Percentiles rank a stretch among this genome's conserved stretches.
phyloP scores from a whole-genome alignment of 1,284 basidiomycete species.

The Pisolithus thermaeus region DNA sequence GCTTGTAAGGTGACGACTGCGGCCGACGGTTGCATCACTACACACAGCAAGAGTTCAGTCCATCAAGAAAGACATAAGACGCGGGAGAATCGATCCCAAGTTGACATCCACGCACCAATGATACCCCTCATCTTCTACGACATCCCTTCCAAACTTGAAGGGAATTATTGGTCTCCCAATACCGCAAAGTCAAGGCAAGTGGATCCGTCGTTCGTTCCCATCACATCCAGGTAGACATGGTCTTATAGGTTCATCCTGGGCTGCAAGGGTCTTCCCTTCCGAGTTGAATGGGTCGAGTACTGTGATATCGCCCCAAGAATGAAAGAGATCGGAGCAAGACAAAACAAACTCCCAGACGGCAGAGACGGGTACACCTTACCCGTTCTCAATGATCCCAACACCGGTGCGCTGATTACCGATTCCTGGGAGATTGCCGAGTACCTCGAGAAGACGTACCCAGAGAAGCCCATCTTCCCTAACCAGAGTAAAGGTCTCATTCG shows the following conservation, averaged over 20 bases:
- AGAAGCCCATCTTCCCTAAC: slow-evolving; percentile 34
- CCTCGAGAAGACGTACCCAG: slow-evolving; percentile 39
- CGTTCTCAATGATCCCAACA: slow-evolving; percentile 27
- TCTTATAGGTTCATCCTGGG: slow-evolving; percentile 19
- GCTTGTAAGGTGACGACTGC: too few species aligned
- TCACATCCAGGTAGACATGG: not conserved
- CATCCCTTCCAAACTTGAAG: slow-evolving; percentile 21
- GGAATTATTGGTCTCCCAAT: slow-evolving; percentile 19
- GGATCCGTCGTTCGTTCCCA: not conserved
- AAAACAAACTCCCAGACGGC: slow-evolving; percentile 12
- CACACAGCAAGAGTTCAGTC: not conserved
- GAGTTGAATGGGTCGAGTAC: slow-evolving; percentile 26
- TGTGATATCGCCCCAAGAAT: slow-evolving; percentile 23
- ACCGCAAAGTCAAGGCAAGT: slow-evolving; percentile 13
- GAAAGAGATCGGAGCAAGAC: slow-evolving; percentile 24
- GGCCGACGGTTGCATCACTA: too few species aligned
- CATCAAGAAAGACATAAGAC: slow-evolving; percentile 7
- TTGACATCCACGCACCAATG: slow-evolving; percentile 9
- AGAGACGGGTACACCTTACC: slow-evolving; percentile 28
- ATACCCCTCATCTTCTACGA: slow-evolving; percentile 24
- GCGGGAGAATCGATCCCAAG: too few species aligned
- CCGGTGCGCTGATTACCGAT: slow-evolving; percentile 29
- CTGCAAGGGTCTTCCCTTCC: slow-evolving; percentile 28
- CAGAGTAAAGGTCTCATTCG: slow-evolving; percentile 28
- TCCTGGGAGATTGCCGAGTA: slow-evolving; percentile 37